Base-by-base conservation (phyloP, 148 eudicot genomes). In the Chenopodium suecicum region DNA sequence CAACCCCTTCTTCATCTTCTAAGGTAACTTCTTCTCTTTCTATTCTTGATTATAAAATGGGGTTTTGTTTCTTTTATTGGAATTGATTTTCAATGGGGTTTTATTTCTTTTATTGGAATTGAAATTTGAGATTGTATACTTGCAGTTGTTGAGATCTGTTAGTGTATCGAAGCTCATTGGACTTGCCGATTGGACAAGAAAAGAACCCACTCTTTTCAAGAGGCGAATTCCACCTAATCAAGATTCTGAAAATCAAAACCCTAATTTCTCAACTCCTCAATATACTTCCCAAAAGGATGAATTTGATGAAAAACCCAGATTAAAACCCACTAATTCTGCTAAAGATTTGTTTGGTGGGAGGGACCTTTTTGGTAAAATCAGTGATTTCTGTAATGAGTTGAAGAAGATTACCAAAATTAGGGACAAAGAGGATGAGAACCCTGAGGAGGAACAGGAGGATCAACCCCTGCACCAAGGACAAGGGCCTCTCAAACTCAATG, bases 191-290 rank as follows among this genome's bases (percentile, higher is more conserved):
- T 85, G 90, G 87, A 82, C 80, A 75, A 80, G 44, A 41, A 41
- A 41, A 79, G 97, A 91, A 47, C 83, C 87, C 7, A 88, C 75
- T 14, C 46, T 85, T 79, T 84, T 90, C 82, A 95, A 93, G 93
- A 92, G 89, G 84, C 88, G 94, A 75, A 94, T 89, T 71, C 93
- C 89, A 7, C 19, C 71, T 8, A 80, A 41, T 74, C 91, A 86
- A 70, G 92, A 91, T 46, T 77, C 84, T 13, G 99, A 94, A 88
- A 94, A 96, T 86, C 91, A 87, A 76, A 87, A 94, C 73, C 98
- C 99, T 27, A 91, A 96, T 81, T 84, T 86, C 5, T 85, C 78
- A 37, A 82, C 93, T 32, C 85, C 82, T 13, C 84, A 41, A 1
- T 22, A 75, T 44, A 85, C 94, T 80, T 78, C 94, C 19, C 62